phyloP scores from a whole-genome alignment of 75 land plant species.

The Isoetes taiwanensis region DNA sequence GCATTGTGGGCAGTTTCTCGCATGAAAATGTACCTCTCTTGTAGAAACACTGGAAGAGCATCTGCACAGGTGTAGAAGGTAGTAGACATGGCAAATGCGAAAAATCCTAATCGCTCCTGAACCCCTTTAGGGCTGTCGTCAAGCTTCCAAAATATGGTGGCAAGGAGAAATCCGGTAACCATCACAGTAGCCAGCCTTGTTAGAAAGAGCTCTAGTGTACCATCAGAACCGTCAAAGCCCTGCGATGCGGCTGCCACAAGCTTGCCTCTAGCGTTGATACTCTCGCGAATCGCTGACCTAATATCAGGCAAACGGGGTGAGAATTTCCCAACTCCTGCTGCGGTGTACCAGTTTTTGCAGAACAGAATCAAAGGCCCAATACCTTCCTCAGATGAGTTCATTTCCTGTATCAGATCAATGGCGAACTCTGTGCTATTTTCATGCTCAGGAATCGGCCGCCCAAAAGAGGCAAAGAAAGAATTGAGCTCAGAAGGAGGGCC shows the following conservation, averaged over 20 bases:
- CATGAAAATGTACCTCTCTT: conserved; percentile 81
- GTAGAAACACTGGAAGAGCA: conserved; percentile 71
- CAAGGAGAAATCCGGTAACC: conserved; percentile 59
- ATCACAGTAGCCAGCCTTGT: conserved; percentile 46
- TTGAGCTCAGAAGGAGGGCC: conserved; percentile 37
- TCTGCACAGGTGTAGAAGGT: conserved; percentile 83
- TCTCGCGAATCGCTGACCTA: conserved; percentile 41
- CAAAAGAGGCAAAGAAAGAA: conserved; percentile 38
- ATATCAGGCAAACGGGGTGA: no score
- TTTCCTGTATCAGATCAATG: conserved; percentile 37
- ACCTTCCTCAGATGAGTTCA: conserved; percentile 21
- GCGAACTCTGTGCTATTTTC: conserved; percentile 62
- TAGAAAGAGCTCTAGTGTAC: conserved; percentile 70
- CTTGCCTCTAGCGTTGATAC: conserved; percentile 55
- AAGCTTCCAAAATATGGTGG: conserved; percentile 73
- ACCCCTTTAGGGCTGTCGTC: conserved; percentile 59
- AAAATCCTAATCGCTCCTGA: conserved; percentile 71
- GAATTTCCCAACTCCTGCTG: not conserved
- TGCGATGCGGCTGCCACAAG: conserved; percentile 37
- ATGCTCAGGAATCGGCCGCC: conserved; percentile 52
- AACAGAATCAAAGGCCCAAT: conserved; percentile 41
- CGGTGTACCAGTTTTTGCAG: conserved; percentile 36
- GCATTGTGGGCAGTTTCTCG: conserved; percentile 77
- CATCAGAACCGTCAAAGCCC: conserved; percentile 38
- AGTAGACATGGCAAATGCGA: conserved; percentile 80